phyloP scores from a whole-genome alignment of 495 filamentous ascomycete genomes.

The Saxophila tyrrhenica region DNA sequence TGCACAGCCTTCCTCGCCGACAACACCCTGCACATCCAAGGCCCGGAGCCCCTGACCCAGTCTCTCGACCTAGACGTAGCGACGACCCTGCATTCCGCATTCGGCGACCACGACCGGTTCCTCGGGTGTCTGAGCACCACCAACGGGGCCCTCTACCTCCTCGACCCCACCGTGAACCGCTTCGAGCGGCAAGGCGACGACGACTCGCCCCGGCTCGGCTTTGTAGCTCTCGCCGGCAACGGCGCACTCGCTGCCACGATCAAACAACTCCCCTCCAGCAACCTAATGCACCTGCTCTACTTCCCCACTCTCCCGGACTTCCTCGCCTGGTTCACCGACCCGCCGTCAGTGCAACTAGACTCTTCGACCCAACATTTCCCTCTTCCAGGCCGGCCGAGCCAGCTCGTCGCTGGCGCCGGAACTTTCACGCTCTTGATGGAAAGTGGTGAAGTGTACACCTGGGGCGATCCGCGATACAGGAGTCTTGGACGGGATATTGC shows the following conservation, averaged over 20 bases:
- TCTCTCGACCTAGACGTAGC: background rate
- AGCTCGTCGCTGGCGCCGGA: constrained; percentile 40
- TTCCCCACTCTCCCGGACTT: constrained; percentile 13
- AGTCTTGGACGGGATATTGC: constrained; percentile 23
- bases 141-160: background rate
- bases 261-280: constrained; percentile 2
- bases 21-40: constrained; percentile 1
- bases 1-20: constrained; percentile 1
- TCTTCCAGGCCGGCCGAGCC: constrained; percentile 18
- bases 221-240: constrained; percentile 9
- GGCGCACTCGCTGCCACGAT: constrained; percentile 12
- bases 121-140: background rate
- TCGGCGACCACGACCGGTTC: constrained; percentile 14
- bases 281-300: background rate
- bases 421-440: constrained; percentile 41
- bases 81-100: background rate
- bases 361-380: constrained; percentile 9
- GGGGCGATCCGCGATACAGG: constrained; percentile 47
- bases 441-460: constrained; percentile 43
- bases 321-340: constrained; percentile 10
- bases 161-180: background rate
- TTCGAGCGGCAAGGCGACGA: background rate
- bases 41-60: background rate
- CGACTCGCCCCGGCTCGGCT: background rate
- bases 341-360: background rate